Conservation (phyloP, 352 stramenopile species). For the Phytophthora rubi region DNA sequence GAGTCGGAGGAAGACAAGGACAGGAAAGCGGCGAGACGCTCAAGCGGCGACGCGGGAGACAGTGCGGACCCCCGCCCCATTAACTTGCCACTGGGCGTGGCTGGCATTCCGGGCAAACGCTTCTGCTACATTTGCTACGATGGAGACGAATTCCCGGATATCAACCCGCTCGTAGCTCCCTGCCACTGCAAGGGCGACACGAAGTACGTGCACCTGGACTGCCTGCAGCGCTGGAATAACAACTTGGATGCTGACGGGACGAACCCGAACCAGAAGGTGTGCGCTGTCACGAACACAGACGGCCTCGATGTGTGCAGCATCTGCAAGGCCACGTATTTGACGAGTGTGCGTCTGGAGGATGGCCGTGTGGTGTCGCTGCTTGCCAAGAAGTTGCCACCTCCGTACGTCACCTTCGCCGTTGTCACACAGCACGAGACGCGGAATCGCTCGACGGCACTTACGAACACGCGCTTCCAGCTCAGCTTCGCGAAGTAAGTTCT, state of each 20-base stretch:
- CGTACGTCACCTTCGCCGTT: slow-evolving; percentile 92
- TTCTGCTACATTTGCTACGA: slow-evolving; percentile 96
- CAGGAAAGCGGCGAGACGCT: slow-evolving; percentile 34
- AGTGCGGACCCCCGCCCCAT: slow-evolving; percentile 16
- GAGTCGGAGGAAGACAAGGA: slow-evolving; percentile 86
- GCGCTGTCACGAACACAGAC: slow-evolving; percentile 90
- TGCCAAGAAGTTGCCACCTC: slow-evolving; percentile 85
- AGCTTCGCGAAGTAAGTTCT: slow-evolving; percentile 88
- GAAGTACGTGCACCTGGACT: slow-evolving; percentile 93
- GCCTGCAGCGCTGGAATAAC: slow-evolving; percentile 93
- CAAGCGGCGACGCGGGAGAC: slow-evolving; percentile 23
- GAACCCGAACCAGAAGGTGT: slow-evolving; percentile 90
- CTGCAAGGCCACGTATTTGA: slow-evolving; percentile 92
- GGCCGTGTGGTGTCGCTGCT: slow-evolving; percentile 87
- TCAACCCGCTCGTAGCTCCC: slow-evolving; percentile 90
- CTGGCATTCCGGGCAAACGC: slow-evolving; percentile 51
- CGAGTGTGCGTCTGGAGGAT: slow-evolving; percentile 87
- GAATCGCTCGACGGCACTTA: slow-evolving; percentile 83
- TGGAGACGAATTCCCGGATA: slow-evolving; percentile 81
- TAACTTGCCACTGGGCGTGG: slow-evolving; percentile 51
- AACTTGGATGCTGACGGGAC: slow-evolving; percentile 80
- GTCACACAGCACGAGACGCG: slow-evolving; percentile 91
- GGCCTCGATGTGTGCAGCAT: slow-evolving; percentile 91
- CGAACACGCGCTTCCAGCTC: slow-evolving; percentile 93
- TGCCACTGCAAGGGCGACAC: slow-evolving; percentile 94